phyloP scores from a whole-genome alignment of 2,329 filamentous ascomycete genomes.

The Ilyonectria mors-panacis region DNA sequence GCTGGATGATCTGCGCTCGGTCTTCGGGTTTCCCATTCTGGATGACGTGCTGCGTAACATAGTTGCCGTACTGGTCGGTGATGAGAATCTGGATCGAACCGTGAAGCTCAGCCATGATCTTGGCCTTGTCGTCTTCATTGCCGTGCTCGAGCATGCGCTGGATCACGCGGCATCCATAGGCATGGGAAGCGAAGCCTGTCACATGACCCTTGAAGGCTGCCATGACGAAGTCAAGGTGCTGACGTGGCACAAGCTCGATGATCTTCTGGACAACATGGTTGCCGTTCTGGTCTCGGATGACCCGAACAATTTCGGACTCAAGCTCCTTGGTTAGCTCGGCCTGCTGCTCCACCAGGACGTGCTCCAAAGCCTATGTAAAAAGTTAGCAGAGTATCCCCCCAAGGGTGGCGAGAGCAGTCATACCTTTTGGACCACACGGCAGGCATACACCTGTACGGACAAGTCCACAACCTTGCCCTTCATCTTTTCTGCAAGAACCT shows the following conservation, averaged over 20 bases:
- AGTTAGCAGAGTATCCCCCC: conserved; percentile 43
- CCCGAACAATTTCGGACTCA: conserved; percentile 79
- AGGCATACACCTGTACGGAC: conserved; percentile 92
- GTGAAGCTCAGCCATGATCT: conserved; percentile 85
- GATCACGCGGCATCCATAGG: conserved; percentile 92
- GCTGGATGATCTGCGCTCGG: conserved; percentile 77
- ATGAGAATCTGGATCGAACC: conserved; percentile 80
- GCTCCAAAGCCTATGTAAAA: conserved; percentile 80
- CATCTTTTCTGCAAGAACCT: conserved; percentile 87
- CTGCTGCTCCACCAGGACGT: conserved; percentile 94
- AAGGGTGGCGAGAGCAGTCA: conserved; percentile 31
- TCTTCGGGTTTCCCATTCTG: conserved; percentile 82
- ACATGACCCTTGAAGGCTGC: conserved; percentile 84
- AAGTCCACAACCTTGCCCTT: conserved; percentile 85
- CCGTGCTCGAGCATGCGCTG: conserved; percentile 92
- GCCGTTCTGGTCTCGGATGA: conserved; percentile 90
- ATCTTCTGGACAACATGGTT: conserved; percentile 98
- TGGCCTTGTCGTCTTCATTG: conserved; percentile 77
- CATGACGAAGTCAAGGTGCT: conserved; percentile 89
- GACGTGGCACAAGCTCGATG: conserved; percentile 82
- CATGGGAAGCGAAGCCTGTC: conserved; percentile 80
- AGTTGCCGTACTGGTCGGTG: conserved; percentile 93
- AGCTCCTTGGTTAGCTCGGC: conserved; percentile 87
- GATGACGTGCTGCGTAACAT: conserved; percentile 95
- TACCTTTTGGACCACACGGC: conserved; percentile 95